These are phyloP conservation scores for Cytospora leucostoma DNA, from an alignment of 2,329 filamentous ascomycete genomes.

Conservation along the genomic window DNA sequence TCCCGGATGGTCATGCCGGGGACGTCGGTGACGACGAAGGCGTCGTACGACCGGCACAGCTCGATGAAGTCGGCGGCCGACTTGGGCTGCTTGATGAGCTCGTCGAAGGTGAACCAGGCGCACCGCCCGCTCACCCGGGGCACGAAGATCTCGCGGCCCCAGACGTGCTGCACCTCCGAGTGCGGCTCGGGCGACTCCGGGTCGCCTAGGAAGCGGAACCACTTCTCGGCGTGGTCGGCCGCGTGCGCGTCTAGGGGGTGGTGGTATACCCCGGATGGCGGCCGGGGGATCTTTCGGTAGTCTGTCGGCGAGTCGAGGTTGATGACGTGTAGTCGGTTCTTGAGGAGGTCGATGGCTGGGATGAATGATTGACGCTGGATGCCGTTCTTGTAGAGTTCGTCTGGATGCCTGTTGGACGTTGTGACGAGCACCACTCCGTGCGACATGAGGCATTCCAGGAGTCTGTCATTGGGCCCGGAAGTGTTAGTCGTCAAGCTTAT, in stretches of 20 bases:
- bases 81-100: constrained; percentile 85
- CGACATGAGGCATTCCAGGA: constrained; percentile 89
- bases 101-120: constrained; percentile 89
- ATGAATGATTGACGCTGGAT: constrained; percentile 95
- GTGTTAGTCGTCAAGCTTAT: not conserved
- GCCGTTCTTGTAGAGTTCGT: constrained; percentile 96
- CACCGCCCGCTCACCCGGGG: constrained; percentile 85
- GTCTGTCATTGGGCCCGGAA: constrained; percentile 42
- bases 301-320: constrained; percentile 95
- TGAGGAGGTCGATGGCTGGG: constrained; percentile 90
- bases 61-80: constrained; percentile 96
- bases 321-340: constrained; percentile 80
- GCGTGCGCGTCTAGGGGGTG: constrained; percentile 80
- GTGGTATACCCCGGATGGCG: constrained; percentile 92
- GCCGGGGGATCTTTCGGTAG: constrained; percentile 94
- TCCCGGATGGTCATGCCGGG: constrained; percentile 87
- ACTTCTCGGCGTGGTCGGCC: constrained; percentile 81
- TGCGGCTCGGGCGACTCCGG: constrained; percentile 74
- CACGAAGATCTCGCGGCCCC: constrained; percentile 88
- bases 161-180: constrained; percentile 77
- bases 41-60: constrained; percentile 83
- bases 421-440: constrained; percentile 97
- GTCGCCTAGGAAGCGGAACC: constrained; percentile 94
- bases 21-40: constrained; percentile 88
- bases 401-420: constrained; percentile 93